Percentiles rank a stretch among this genome's conserved stretches.
These are phyloP conservation scores for Acanthamoeba healyi DNA, from an alignment of 208 protist species.

Conservation along the genomic window DNA sequence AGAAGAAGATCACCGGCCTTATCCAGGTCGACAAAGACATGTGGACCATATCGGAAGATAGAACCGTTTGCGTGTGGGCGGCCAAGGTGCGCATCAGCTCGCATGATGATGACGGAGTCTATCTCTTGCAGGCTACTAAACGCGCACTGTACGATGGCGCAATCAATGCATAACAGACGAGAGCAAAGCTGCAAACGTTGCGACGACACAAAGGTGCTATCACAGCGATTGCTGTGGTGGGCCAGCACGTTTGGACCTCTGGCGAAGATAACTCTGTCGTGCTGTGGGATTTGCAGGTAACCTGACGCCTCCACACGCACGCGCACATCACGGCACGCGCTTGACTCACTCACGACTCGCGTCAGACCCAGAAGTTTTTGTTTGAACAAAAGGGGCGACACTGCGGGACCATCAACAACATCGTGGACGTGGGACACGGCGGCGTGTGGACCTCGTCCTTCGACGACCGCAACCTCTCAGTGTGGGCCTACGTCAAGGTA, in stretches of 20 bases:
- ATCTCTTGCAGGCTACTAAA: too few relatives aligned
- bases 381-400: slow-evolving; percentile 18
- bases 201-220: slow-evolving; percentile 11
- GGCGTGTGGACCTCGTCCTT: slow-evolving; percentile 22
- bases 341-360: background rate
- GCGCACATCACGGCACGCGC: background rate
- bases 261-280: slow-evolving; percentile 21
- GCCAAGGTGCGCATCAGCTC: too few relatives aligned
- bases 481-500: slow-evolving; percentile 49
- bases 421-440: slow-evolving; percentile 25
- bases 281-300: slow-evolving; percentile 20
- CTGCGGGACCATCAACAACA: background rate
- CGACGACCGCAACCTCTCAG: slow-evolving; percentile 35
- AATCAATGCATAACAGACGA: too few relatives aligned
- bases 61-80: slow-evolving; percentile 14
- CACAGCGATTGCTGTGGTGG: background rate
- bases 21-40: slow-evolving; percentile 30
- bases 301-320: background rate
- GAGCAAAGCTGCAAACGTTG: slow-evolving; percentile 37
- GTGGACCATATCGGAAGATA: slow-evolving; percentile 47
- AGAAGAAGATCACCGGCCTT: slow-evolving; percentile 12
- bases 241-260: slow-evolving; percentile 34
- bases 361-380: slow-evolving; percentile 25
- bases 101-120: too few relatives aligned
- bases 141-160: too few relatives aligned